These are phyloP conservation scores for Rhodotorula toruloides DNA, from an alignment of 768 basidiomycete genomes.

Conservation along the genomic window DNA sequence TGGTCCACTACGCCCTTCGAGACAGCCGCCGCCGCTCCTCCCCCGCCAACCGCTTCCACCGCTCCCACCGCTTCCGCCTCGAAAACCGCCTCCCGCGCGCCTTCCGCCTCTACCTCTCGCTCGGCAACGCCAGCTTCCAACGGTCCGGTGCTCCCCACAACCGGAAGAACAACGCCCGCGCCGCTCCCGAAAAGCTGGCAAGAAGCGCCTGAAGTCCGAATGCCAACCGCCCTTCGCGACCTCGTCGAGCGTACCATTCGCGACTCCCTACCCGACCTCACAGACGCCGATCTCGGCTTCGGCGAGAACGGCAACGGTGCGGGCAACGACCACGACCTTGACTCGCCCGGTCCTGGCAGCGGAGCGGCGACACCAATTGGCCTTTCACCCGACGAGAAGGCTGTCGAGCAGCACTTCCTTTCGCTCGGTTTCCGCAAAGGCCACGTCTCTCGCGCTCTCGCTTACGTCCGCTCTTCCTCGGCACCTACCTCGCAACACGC, in stretches of 20 bases:
- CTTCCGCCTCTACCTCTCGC: conserved; percentile 2
- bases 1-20: conserved; percentile 37
- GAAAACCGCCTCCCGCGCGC: background rate
- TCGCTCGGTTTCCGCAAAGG: conserved; percentile 61
- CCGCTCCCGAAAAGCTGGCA: conserved; percentile 43
- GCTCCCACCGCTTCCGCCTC: background rate
- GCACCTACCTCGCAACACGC: conserved; percentile 50
- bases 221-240: conserved; percentile 70
- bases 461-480: conserved; percentile 55
- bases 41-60: conserved; percentile 6
- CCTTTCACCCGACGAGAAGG: conserved; percentile 49
- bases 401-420: conserved; percentile 57
- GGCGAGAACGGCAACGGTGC: conserved; percentile 44
- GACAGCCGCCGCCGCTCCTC: conserved; percentile 34
- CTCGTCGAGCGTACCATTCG: conserved; percentile 75
- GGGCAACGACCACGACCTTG: conserved; percentile 1
- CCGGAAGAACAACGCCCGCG: background rate
- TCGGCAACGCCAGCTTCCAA: background rate
- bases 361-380: background rate
- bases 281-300: conserved; percentile 50
- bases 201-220: conserved; percentile 64
- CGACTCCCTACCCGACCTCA: conserved; percentile 52
- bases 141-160: background rate
- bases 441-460: conserved; percentile 50
- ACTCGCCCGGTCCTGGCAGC: background rate